A percentile compares a stretch with the other conserved stretches of the same genome.
phyloP scores from a whole-genome alignment of 257 asterid species.

The Gentiana straminea region DNA sequence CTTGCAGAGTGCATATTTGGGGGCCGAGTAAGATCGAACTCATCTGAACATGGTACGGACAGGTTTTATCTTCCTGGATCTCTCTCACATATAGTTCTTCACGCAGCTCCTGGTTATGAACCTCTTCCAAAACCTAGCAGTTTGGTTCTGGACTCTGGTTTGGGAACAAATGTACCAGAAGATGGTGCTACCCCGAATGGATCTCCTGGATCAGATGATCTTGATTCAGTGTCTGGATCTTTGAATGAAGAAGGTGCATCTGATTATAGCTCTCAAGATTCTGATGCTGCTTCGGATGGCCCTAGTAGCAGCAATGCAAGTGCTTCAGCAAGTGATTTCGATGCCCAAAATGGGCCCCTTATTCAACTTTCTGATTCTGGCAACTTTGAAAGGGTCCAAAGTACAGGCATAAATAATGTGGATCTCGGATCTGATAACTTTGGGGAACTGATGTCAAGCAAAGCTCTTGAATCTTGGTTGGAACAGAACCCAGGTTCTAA shows the following conservation, averaged over 20 bases:
- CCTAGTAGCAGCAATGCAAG: constrained; percentile 27
- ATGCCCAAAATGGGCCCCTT: constrained; percentile 35
- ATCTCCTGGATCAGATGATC: constrained; percentile 41
- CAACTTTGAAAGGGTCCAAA: constrained; percentile 27
- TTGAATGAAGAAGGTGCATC: constrained; percentile 64
- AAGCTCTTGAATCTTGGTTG: constrained; percentile 89
- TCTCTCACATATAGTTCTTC: constrained; percentile 93
- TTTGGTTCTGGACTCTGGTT: constrained; percentile 31
- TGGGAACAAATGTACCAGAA: constrained; percentile 18
- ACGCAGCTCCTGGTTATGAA: constrained; percentile 99
- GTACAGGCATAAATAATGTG: constrained; percentile 20
- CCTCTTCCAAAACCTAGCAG: constrained; percentile 94
- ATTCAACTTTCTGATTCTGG: constrained; percentile 73
- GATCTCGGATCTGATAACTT: constrained; percentile 36
- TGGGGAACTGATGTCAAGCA: constrained; percentile 65
- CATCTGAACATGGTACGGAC: constrained; percentile 43
- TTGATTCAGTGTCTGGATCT: constrained; percentile 59
- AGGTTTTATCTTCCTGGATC: constrained; percentile 95
- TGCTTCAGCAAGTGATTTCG: constrained; percentile 37
- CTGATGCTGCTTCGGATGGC: constrained; percentile 44
- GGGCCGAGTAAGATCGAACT: constrained; percentile 33
- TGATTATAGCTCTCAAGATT: constrained; percentile 59
- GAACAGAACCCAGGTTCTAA: constrained; percentile 53
- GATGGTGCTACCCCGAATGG: constrained; percentile 27
- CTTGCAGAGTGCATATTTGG: constrained; percentile 59